Evolutionary conservation across 352 stramenopile species (phyloP).

Genomic region (Aphanomyces astaci): DNA sequence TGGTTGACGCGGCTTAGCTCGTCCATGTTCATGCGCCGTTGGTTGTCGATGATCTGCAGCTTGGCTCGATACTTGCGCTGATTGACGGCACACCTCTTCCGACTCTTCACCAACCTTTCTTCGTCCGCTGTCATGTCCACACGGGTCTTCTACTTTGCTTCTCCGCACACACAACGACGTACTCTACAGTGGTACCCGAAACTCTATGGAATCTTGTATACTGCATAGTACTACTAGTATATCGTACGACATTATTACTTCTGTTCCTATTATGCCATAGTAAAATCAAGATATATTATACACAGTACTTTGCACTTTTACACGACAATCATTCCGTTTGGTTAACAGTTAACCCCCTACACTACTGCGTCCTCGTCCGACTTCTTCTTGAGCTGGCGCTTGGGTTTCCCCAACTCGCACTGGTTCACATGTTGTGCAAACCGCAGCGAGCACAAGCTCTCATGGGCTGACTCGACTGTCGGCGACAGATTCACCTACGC

Average conservation of each 20-base stretch:
- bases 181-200: too few species aligned
- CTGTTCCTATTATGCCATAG: too few species aligned
- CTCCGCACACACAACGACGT: too few species aligned
- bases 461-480: conserved; percentile 88
- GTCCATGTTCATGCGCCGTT: background rate
- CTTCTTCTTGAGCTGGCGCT: conserved; percentile 80
- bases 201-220: too few species aligned
- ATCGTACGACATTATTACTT: too few species aligned
- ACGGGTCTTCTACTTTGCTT: too few species aligned
- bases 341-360: too few species aligned
- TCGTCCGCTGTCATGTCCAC: background rate
- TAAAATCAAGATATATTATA: too few species aligned
- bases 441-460: conserved; percentile 96
- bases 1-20: background rate
- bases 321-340: too few species aligned
- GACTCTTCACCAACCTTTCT: background rate
- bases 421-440: conserved; percentile 96
- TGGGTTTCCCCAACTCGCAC: conserved; percentile 95
- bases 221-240: too few species aligned
- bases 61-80: background rate
- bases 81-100: background rate
- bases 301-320: too few species aligned
- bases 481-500: conserved; percentile 88
- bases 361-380: conserved; percentile 29
- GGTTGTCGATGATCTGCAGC: background rate